Conservation (phyloP, 2,329 filamentous ascomycete genomes). For the Pezicula neosporulosa region DNA sequence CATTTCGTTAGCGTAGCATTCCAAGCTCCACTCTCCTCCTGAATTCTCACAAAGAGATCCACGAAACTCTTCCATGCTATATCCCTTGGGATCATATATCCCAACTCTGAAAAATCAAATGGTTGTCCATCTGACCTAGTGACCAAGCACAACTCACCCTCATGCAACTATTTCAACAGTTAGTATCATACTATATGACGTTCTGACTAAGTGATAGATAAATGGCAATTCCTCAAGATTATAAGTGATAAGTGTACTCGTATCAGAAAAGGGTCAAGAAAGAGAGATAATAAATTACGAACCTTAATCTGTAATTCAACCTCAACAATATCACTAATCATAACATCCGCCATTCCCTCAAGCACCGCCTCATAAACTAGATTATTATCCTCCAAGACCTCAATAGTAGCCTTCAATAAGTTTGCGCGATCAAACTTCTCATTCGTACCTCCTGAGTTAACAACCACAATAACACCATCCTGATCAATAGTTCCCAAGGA, state of each 20-base stretch:
- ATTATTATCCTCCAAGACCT: neutral
- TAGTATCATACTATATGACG: too few relatives aligned
- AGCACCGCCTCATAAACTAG: neutral
- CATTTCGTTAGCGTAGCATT: neutral
- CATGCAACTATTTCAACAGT: neutral
- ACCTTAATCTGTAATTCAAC: neutral
- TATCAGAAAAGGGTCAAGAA: too few relatives aligned
- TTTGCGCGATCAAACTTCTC: neutral
- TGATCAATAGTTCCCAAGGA: neutral
- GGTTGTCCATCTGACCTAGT: neutral
- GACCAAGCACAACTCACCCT: neutral
- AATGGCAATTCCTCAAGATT: too few relatives aligned
- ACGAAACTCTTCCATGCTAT: neutral
- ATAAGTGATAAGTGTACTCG: too few relatives aligned
- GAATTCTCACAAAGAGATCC: neutral
- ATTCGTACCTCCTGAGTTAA: neutral
- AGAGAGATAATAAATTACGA: too few relatives aligned
- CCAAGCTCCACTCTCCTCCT: neutral
- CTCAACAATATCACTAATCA: neutral
- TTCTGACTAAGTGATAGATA: too few relatives aligned
- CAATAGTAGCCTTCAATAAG: neutral
- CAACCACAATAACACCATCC: neutral
- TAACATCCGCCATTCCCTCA: neutral
- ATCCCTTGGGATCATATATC: neutral
- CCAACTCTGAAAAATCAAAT: neutral